Conservation (phyloP, 345 rosid species). For the Dovyalis caffra region DNA sequence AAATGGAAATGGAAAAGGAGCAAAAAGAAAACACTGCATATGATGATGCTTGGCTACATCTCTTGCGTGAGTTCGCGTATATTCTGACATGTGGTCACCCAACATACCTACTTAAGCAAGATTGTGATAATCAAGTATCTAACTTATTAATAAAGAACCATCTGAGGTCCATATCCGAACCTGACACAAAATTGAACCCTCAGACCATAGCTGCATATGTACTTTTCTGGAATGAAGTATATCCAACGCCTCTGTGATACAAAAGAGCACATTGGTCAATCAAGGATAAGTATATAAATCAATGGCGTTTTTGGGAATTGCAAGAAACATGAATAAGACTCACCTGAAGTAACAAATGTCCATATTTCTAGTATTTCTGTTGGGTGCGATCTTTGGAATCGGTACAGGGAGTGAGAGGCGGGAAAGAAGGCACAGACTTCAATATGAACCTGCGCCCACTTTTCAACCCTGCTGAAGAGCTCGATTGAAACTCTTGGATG, state of each 20-base stretch:
- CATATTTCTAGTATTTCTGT: constrained; percentile 17
- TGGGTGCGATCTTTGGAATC: constrained; percentile 25
- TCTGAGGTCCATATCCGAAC: background rate
- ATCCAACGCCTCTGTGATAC: background rate
- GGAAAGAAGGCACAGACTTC: constrained; percentile 53
- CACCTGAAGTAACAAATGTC: constrained; percentile 8
- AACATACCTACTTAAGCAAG: background rate
- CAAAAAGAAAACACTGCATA: background rate
- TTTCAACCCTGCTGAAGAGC: constrained; percentile 41
- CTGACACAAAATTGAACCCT: background rate
- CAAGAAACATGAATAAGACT: background rate
- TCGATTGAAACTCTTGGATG: constrained; percentile 25
- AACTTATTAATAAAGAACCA: background rate
- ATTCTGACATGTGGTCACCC: background rate
- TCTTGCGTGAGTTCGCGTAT: background rate
- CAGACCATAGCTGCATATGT: background rate
- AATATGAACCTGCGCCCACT: constrained; percentile 59
- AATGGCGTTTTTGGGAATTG: background rate
- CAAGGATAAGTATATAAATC: background rate
- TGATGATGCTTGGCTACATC: background rate
- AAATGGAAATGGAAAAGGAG: background rate
- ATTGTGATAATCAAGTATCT: background rate
- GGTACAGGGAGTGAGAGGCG: constrained; percentile 50
- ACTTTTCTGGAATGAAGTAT: background rate
- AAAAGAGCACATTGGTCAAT: background rate